Base-by-base conservation (phyloP, 345 rosid genomes). In the Hibiscus trionum region DNA sequence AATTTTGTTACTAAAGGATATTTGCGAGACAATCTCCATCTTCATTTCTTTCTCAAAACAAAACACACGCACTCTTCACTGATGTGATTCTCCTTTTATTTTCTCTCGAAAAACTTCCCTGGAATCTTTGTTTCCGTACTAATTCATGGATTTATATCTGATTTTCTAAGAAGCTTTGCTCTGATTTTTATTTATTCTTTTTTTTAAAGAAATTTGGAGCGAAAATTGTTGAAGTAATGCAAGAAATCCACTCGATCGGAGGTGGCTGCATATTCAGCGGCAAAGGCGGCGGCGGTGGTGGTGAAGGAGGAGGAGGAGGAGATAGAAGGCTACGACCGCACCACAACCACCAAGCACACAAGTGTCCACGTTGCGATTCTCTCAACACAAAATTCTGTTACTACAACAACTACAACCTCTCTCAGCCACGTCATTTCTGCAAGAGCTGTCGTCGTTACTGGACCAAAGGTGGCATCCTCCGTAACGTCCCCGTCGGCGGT, bases 371-470 rank as follows among this genome's bases (percentile, higher is more conserved):
- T 66, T 94, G 98, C 66, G 95, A 84, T 73, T 94, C 97, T 11
- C 78, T 85, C 58, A 91, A 94, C 88, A 94, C 98, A 2, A 94
- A 94, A 73, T 94, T 94, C 80, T 94, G 98, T 71, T 94, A 94
- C 84, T 94, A 94, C 91, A 94, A 94, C 81, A 94, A 94, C 73
- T 94, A 94, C 87, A 94, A 94, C 79, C 96, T 91, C 81, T 91
- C 96, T 27, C 98, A 94, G 88, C 98, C 98, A 7, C 93, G 98
- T 29, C 96, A 94, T 90, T 94, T 94, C 84, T 94, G 98, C 82
- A 94, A 94, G 81, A 76, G 64, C 87, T 94, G 98, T 79, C 96
- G 98, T 47, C 87, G 97, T 49, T 94, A 94, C 88, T 94, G 98
- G 98, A 94, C 98, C 42, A 94, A 90, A 78, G 98, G 97, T 33